Evolutionary conservation across 129 eudicot genomes (phyloP).

Genomic region (Helianthus annuus): DNA sequence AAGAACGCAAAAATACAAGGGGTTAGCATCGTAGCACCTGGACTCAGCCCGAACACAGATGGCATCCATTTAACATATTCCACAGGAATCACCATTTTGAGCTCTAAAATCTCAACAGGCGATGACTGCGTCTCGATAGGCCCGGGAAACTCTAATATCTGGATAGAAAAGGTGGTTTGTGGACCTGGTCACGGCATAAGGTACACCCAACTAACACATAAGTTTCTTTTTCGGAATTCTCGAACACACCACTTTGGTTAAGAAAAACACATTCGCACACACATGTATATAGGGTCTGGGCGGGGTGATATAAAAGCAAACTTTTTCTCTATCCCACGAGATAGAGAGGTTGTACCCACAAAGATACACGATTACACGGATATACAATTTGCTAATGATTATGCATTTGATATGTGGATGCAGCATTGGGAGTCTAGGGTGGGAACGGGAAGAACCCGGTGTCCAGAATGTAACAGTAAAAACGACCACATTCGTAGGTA

Average conservation of each 20-base stretch:
- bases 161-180: constrained; percentile 45
- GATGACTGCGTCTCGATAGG: constrained; percentile 67
- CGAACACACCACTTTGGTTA: too few species aligned
- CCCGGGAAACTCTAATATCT: constrained; percentile 46
- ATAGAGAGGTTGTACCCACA: too few species aligned
- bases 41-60: constrained; percentile 56
- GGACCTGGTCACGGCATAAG: constrained; percentile 75
- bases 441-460: constrained; percentile 40
- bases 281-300: too few species aligned
- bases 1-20: constrained; percentile 21
- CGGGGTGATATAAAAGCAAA: too few species aligned
- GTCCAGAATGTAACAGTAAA: constrained; percentile 54
- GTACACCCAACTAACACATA: constrained; percentile 14
- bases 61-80: constrained; percentile 50
- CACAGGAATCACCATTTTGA: constrained; percentile 34
- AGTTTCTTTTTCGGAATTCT: too few species aligned
- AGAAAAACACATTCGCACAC: too few species aligned
- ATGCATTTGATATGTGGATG: background rate
- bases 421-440: constrained; percentile 59
- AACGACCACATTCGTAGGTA: constrained; percentile 29
- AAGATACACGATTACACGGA: too few species aligned
- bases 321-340: too few species aligned
- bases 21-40: constrained; percentile 34
- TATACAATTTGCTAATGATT: background rate
- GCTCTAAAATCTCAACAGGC: constrained; percentile 45